Conservation (phyloP, 768 basidiomycete species). For the Saitozyma sp. region DNA sequence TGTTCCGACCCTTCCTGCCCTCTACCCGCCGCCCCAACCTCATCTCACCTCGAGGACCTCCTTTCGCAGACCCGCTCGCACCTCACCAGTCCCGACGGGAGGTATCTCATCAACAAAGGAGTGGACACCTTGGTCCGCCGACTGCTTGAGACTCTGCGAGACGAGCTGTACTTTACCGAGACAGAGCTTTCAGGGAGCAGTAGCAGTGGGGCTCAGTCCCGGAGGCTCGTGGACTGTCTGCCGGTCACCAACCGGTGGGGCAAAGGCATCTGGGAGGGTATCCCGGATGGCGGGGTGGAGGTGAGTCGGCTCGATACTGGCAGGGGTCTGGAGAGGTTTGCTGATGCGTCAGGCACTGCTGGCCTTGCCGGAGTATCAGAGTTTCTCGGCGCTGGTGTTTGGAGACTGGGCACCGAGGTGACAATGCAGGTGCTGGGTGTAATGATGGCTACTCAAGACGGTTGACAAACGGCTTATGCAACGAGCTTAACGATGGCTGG, state of each 20-base stretch:
- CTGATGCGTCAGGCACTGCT: constrained; percentile 26
- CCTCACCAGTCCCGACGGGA: constrained; percentile 69
- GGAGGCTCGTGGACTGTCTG: constrained; percentile 74
- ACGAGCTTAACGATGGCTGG: too few relatives aligned
- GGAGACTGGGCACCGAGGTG: constrained; percentile 44
- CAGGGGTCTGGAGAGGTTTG: background rate
- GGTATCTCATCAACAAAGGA: constrained; percentile 67
- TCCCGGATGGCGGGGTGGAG: constrained; percentile 48
- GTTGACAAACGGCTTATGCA: too few relatives aligned
- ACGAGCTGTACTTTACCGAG: constrained; percentile 61
- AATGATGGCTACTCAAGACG: too few relatives aligned
- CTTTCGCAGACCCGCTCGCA: constrained; percentile 68
- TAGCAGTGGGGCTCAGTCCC: constrained; percentile 40
- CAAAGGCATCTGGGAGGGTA: constrained; percentile 44
- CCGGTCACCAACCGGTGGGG: constrained; percentile 81
- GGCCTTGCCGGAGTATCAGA: constrained; percentile 36
- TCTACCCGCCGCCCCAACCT: constrained; percentile 49
- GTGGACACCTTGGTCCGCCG: constrained; percentile 69
- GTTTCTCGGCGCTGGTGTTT: constrained; percentile 48
- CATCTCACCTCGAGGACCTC: constrained; percentile 63
- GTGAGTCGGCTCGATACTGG: constrained; percentile 23
- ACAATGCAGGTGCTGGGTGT: too few relatives aligned
- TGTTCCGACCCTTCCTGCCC: constrained; percentile 22
- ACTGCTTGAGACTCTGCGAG: constrained; percentile 64
- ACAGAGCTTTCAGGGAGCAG: constrained; percentile 14